A percentile compares a stretch with the other conserved stretches of the same genome.
Evolutionary conservation across 441 rosid species (phyloP).

Genomic region (Monsonia emarginata): DNA sequence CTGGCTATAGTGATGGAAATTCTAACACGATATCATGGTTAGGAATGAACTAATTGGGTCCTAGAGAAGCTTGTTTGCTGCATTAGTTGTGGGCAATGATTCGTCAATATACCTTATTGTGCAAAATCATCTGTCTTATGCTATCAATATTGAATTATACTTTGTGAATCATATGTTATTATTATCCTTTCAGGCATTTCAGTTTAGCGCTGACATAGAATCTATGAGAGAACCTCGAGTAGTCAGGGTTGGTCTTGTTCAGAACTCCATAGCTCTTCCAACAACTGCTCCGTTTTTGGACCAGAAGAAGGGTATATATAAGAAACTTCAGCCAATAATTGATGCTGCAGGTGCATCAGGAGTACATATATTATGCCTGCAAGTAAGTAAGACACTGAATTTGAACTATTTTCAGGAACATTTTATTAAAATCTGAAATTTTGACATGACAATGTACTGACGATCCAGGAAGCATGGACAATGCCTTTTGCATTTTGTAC

Average conservation of each 20-base stretch:
- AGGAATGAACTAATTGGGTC: not conserved
- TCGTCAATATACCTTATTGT: not conserved
- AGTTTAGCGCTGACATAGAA: slow-evolving; percentile 79
- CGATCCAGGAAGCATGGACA: slow-evolving; percentile 77
- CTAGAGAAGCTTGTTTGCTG: slow-evolving; percentile 2
- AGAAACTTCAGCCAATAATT: slow-evolving; percentile 62
- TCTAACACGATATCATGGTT: not conserved
- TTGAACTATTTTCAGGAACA: not conserved
- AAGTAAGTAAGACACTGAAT: slow-evolving; percentile 29
- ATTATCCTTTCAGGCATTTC: slow-evolving; percentile 18
- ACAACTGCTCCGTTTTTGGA: slow-evolving; percentile 58
- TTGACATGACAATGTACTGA: not conserved
- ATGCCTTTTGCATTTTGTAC: slow-evolving; percentile 98
- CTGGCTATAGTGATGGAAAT: not conserved
- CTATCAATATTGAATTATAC: not conserved
- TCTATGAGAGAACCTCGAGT: slow-evolving; percentile 52
- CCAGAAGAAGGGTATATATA: slow-evolving; percentile 53
- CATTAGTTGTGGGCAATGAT: not conserved
- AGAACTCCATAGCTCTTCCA: slow-evolving; percentile 74
- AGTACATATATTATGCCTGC: slow-evolving; percentile 83
- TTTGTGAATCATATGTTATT: slow-evolving; percentile 5
- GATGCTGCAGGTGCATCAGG: slow-evolving; percentile 80
- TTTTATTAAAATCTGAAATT: slow-evolving; percentile 3
- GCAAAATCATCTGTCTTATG: not conserved
- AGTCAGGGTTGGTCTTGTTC: slow-evolving; percentile 84